Conservation (phyloP, 768 basidiomycete genomes). For the Astraeus odoratus region DNA sequence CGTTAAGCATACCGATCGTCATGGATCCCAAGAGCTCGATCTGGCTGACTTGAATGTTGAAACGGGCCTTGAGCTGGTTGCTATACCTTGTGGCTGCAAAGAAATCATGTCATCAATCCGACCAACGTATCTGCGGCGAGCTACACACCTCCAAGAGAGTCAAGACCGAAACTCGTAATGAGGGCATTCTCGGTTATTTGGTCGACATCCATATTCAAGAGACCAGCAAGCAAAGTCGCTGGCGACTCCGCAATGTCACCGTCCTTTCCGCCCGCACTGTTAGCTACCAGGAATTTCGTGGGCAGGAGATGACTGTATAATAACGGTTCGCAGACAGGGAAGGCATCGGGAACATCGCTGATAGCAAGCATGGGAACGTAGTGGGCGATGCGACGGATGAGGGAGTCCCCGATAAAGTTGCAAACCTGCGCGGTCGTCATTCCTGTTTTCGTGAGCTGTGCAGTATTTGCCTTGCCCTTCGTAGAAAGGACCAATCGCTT, state of each 20-base stretch:
- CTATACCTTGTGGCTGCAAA: slow-evolving; percentile 24
- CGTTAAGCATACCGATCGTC: slow-evolving; percentile 18
- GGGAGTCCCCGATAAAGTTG: slow-evolving; percentile 26
- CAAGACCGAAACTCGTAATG: slow-evolving; percentile 20
- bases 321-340: slow-evolving; percentile 21
- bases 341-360: slow-evolving; percentile 18
- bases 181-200: slow-evolving; percentile 25
- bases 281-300: slow-evolving; percentile 15
- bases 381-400: slow-evolving; percentile 23
- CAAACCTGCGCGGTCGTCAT: slow-evolving; percentile 28
- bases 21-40: slow-evolving; percentile 14
- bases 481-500: slow-evolving; percentile 24
- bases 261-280: slow-evolving; percentile 8
- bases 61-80: slow-evolving; percentile 21
- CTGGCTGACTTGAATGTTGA: slow-evolving; percentile 19
- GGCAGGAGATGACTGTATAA: slow-evolving; percentile 21
- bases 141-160: slow-evolving; percentile 18
- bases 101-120: neutral
- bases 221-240: slow-evolving; percentile 17
- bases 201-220: slow-evolving; percentile 20
- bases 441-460: slow-evolving; percentile 24
- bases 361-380: slow-evolving; percentile 25
- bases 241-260: slow-evolving; percentile 15
- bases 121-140: neutral
- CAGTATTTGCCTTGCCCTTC: slow-evolving; percentile 22